Conservation (phyloP, 139 green algal species). For the Pseudopediastrum boryanum region DNA sequence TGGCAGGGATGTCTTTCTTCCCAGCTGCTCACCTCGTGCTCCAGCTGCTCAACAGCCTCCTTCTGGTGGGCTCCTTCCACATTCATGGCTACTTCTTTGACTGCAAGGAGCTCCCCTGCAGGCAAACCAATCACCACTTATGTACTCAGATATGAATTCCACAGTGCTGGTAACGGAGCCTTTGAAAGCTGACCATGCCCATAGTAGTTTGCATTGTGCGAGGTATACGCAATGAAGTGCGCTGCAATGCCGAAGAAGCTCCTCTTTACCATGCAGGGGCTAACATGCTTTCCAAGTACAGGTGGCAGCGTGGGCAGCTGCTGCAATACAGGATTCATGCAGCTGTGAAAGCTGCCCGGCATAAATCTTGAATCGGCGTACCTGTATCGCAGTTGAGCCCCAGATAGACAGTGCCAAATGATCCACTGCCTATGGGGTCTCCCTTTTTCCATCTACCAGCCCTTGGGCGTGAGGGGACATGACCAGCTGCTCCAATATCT, state of each 20-base stretch:
- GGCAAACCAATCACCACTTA: background rate
- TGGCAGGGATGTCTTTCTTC: background rate
- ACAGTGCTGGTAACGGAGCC: background rate
- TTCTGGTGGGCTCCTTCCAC: conserved; percentile 32
- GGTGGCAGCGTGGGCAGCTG: too few species aligned
- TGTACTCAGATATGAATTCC: background rate
- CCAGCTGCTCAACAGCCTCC: conserved; percentile 62
- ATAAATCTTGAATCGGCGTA: background rate
- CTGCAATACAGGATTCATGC: too few species aligned
- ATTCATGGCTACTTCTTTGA: conserved; percentile 84
- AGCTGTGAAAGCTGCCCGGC: background rate
- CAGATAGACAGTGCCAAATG: conserved; percentile 86
- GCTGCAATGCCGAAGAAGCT: too few species aligned
- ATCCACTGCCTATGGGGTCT: conserved; percentile 90
- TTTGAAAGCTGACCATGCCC: too few species aligned
- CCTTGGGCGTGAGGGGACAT: conserved; percentile 34
- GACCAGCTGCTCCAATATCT: too few species aligned
- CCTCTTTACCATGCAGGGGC: too few species aligned
- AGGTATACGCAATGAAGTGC: too few species aligned
- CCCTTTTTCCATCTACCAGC: conserved; percentile 78
- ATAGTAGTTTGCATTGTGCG: too few species aligned
- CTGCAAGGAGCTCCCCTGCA: conserved; percentile 85
- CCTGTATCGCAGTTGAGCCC: conserved; percentile 88
- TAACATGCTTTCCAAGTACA: too few species aligned
- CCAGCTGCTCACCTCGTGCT: conserved; percentile 56